phyloP scores from a whole-genome alignment of 78 protist genomes.

The Protostelium mycophagum region DNA sequence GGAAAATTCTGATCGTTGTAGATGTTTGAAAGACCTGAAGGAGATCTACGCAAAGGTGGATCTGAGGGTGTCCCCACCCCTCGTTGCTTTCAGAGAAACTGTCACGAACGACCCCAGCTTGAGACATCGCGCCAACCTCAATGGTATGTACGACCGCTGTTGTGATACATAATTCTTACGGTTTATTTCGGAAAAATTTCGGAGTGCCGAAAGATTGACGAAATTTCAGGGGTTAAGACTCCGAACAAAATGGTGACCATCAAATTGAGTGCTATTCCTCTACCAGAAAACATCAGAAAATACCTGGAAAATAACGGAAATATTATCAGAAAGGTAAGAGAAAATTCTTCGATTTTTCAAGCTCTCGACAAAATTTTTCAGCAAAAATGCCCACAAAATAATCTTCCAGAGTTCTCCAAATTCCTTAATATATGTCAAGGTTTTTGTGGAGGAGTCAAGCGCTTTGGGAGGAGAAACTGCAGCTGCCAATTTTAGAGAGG shows the following conservation, averaged over 20 bases:
- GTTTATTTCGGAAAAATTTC: too few species aligned
- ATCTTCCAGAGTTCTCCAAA: too few species aligned
- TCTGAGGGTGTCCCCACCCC: conserved; percentile 75
- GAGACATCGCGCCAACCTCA: not conserved
- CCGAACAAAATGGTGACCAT: conserved; percentile 54
- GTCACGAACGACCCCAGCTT: conserved; percentile 5
- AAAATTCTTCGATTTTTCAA: conserved; percentile 17
- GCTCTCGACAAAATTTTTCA: too few species aligned
- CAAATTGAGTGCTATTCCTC: conserved; percentile 47
- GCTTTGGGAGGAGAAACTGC: not conserved
- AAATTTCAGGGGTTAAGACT: conserved; percentile 19
- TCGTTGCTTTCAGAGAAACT: conserved; percentile 91
- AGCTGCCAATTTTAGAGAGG: conserved; percentile 35
- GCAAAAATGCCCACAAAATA: too few species aligned
- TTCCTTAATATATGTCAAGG: too few species aligned
- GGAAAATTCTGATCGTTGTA: not conserved
- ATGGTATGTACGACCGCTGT: not conserved
- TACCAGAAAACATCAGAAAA: conserved; percentile 44
- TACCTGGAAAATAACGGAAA: conserved; percentile 44
- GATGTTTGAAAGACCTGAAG: conserved; percentile 84
- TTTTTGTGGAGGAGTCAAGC: not conserved
- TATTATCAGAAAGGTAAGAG: conserved; percentile 38
- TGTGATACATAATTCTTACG: too few species aligned
- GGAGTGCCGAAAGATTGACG: too few species aligned
- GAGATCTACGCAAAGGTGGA: conserved; percentile 75